These are phyloP conservation scores for Juglanconis juglandina DNA, from an alignment of 2,329 filamentous ascomycete genomes.

Conservation along the genomic window DNA sequence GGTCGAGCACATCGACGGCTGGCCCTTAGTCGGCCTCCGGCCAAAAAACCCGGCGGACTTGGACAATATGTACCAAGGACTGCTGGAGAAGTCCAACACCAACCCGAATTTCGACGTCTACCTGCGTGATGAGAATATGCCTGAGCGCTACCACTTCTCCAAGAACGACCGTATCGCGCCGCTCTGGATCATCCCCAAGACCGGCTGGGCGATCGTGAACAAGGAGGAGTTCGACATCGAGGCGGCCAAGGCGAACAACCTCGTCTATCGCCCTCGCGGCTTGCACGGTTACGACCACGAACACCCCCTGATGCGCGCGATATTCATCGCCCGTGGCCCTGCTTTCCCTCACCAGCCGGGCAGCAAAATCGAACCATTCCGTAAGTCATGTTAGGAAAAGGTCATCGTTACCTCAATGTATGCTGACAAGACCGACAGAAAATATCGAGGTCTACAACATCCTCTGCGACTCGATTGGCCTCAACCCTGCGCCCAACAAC, in stretches of 20 bases:
- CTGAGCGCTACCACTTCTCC: constrained; percentile 85
- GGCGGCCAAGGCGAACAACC: constrained; percentile 59
- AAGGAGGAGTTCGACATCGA: constrained; percentile 74
- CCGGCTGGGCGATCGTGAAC: constrained; percentile 88
- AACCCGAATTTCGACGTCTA: constrained; percentile 81
- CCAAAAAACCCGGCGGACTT: constrained; percentile 69
- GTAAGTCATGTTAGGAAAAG: constrained; percentile 51
- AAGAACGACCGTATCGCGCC: constrained; percentile 88
- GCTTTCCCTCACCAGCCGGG: constrained; percentile 85
- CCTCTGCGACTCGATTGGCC: constrained; percentile 78
- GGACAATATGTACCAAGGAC: constrained; percentile 61
- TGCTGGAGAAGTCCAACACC: constrained; percentile 52
- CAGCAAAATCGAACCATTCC: constrained; percentile 75
- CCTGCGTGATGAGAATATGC: constrained; percentile 83
- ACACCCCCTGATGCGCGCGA: constrained; percentile 91
- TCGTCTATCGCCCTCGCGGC: constrained; percentile 74
- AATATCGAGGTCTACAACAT: constrained; percentile 96
- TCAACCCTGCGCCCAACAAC: constrained; percentile 76
- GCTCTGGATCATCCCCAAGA: constrained; percentile 87
- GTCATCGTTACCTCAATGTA: background rate
- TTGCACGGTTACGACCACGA: constrained; percentile 95
- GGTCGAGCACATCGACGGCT: constrained; percentile 85
- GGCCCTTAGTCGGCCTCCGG: constrained; percentile 86
- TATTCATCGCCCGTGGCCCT: constrained; percentile 88
- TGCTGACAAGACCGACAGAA: constrained; percentile 49